phyloP scores from a whole-genome alignment of 2,329 filamentous ascomycete genomes.

The Cadophora sp. region DNA sequence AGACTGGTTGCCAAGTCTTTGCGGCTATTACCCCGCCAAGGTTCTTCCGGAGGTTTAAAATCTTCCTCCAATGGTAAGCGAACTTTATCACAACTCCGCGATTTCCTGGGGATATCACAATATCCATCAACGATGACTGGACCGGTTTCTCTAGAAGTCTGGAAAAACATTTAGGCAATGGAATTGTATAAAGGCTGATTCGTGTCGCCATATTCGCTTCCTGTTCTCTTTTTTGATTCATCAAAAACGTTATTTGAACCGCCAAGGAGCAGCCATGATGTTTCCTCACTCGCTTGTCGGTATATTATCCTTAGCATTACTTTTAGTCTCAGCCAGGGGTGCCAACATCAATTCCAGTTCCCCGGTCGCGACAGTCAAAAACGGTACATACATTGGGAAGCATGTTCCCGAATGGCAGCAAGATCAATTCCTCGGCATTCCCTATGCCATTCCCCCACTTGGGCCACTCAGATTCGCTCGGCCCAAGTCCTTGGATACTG shows the following conservation, averaged over 20 bases:
- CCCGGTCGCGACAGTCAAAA: slow-evolving; percentile 33
- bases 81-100: neutral
- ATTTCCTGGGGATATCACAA: neutral
- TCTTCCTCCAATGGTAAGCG: slow-evolving; percentile 2
- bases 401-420: slow-evolving; percentile 38
- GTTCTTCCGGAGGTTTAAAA: neutral
- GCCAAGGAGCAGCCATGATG: neutral
- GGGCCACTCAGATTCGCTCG: slow-evolving; percentile 53
- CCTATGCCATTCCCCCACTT: slow-evolving; percentile 54
- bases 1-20: neutral
- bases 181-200: neutral
- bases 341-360: slow-evolving; percentile 16
- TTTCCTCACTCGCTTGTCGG: neutral
- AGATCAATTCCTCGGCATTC: slow-evolving; percentile 55
- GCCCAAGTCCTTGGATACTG: slow-evolving; percentile 46
- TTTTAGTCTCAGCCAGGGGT: neutral
- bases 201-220: neutral
- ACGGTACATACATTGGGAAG: slow-evolving; percentile 38
- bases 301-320: neutral
- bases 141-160: neutral
- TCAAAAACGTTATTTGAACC: neutral
- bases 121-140: neutral
- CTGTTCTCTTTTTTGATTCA: neutral
- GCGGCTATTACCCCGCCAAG: neutral
- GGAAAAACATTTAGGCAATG: neutral